phyloP scores from a whole-genome alignment of 1,139 yeast genomes.

The Saccharomycopsis phalli region DNA sequence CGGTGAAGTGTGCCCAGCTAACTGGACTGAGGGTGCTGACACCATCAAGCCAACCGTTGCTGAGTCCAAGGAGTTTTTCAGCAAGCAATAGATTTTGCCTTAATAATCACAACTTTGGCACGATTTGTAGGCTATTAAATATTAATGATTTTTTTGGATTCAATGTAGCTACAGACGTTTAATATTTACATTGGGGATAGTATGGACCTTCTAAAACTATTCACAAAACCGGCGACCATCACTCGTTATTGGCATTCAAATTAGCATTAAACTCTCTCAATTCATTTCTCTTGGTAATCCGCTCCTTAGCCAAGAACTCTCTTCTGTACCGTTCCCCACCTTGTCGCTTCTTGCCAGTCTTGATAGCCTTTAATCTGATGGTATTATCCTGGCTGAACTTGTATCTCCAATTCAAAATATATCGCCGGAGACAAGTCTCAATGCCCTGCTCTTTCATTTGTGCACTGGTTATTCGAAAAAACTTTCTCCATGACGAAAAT shows the following conservation, averaged over 20 bases:
- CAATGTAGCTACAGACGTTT: too few species aligned
- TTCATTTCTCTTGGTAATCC: conserved; percentile 48
- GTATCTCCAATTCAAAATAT: conserved; percentile 36
- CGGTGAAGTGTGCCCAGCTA: conserved; percentile 99
- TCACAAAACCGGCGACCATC: too few species aligned
- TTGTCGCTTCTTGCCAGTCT: conserved; percentile 61
- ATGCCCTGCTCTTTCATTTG: conserved; percentile 73
- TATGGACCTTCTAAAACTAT: too few species aligned
- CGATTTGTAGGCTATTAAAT: too few species aligned
- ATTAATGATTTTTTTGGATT: too few species aligned
- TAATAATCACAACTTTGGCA: too few species aligned
- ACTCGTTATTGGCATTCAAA: too few species aligned
- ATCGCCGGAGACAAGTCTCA: conserved; percentile 63
- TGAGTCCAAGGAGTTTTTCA: conserved; percentile 76
- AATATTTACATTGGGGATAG: too few species aligned
- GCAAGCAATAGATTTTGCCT: conserved; percentile 31
- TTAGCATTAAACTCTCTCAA: too few species aligned
- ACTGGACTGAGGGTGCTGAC: conserved; percentile 97
- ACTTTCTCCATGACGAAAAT: conserved; percentile 68
- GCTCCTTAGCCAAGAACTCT: conserved; percentile 59
- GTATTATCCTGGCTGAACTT: conserved; percentile 31
- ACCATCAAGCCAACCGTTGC: conserved; percentile 85
- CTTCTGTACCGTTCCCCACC: conserved; percentile 86
- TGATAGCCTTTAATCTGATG: conserved; percentile 44
- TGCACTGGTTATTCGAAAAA: conserved; percentile 48